A percentile compares a stretch with the other conserved stretches of the same genome.
Evolutionary conservation across 2,329 filamentous ascomycete genomes (phyloP).

Genomic region (Colletotrichum sp.): DNA sequence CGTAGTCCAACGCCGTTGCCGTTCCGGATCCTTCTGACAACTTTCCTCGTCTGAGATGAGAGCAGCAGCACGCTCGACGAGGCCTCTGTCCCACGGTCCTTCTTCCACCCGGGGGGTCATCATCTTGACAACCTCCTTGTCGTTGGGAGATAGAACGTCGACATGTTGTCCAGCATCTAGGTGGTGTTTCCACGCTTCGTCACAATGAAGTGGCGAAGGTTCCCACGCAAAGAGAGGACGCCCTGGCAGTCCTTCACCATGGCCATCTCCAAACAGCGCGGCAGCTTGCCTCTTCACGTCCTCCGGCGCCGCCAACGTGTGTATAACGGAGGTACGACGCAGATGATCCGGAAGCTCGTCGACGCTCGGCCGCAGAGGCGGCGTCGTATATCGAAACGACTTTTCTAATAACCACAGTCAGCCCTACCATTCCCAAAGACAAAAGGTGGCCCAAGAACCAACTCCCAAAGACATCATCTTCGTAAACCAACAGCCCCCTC

Average conservation of each 20-base stretch:
- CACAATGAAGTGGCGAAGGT: neutral
- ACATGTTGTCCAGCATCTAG: neutral
- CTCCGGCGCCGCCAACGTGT: neutral
- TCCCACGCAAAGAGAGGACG: neutral
- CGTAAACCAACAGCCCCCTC: neutral
- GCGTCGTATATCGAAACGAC: neutral
- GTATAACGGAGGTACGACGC: neutral
- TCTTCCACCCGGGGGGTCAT: rapidly evolving
- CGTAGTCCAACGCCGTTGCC: neutral
- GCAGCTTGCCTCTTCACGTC: neutral
- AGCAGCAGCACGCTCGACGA: neutral
- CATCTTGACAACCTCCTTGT: neutral
- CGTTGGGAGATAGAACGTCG: neutral
- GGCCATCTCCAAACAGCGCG: neutral
- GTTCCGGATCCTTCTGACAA: rapidly evolving
- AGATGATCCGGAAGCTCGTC: neutral
- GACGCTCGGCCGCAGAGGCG: neutral
- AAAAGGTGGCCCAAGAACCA: neutral
- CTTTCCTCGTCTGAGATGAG: neutral
- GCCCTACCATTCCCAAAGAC: neutral
- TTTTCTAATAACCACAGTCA: neutral
- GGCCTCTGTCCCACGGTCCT: neutral
- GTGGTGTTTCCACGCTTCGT: neutral
- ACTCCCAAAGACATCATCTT: slow-evolving; percentile 3
- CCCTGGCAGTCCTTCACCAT: neutral